Base-by-base conservation (phyloP, 805 yeast species). In the Kodamaea nitidulidarum region DNA sequence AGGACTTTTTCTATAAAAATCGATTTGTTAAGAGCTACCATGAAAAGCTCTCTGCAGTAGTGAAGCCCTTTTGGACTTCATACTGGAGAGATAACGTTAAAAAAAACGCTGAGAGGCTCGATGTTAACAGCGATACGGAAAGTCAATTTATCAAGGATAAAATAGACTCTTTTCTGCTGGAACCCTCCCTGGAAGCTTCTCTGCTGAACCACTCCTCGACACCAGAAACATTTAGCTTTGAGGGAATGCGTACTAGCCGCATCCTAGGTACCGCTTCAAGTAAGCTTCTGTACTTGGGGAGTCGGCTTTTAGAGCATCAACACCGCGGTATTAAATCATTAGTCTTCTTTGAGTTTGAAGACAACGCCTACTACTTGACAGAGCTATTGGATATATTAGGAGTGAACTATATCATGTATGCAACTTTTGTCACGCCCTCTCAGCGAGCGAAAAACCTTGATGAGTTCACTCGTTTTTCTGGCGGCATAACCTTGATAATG, bases 291-390 rank as follows among this genome's bases (percentile, higher is more conserved):
- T 82, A 82, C 45, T 57, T 82, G 42, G 67, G 76, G 0, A 63
- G 81, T 11, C 63, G 76, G 42, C 48, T 81, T 7, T 51, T 78
- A 18, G 81, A 78, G 36, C 75, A 81, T 49, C 77, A 76, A 44
- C 42, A 47, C 7, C 39, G 53, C 7, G 65, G 67, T 3, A 52
- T 75, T 37, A 78, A 82, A 53, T 73, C 82, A 11, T 65, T 82
- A 18, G 78, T 82, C 0, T 82, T 82, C 52, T 83, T 76, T 52
- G 88, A 82, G 45, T 80, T 77, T 55, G 86, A 80, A 52, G 87
- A 82, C 46, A 71, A 78, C 35, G 88, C 88, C 0, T 81, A 76
- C 51, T 81, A 79, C 51, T 52, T 82, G 20, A 73, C 84, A 0
- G 90, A 83, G 47, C 63, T 79, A 9, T 50, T 83, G 35, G 88